Percentiles rank a stretch among this genome's conserved stretches.
phyloP scores from a whole-genome alignment of 768 basidiomycete species.

The Neoboletus brunneissimus region DNA sequence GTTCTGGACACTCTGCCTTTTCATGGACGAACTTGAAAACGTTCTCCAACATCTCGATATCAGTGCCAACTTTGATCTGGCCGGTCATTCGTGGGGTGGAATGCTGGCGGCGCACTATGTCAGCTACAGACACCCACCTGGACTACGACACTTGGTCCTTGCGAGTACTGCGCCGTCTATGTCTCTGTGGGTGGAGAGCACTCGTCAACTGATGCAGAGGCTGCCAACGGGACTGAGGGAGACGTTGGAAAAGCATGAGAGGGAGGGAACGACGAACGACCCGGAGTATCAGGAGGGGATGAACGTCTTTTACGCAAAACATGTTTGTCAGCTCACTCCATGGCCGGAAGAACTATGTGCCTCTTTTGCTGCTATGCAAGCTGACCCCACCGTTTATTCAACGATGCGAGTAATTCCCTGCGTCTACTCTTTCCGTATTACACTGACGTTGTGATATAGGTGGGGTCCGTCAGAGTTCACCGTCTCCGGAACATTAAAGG shows the following conservation, averaged over 20 bases:
- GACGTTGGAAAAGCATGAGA: constrained; percentile 33
- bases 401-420: constrained; percentile 1
- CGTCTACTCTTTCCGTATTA: background rate
- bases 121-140: constrained; percentile 36
- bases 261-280: constrained; percentile 29
- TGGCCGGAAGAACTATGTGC: constrained; percentile 34
- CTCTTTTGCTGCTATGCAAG: constrained; percentile 26
- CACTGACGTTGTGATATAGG: constrained; percentile 5
- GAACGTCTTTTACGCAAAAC: constrained; percentile 31
- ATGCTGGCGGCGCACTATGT: constrained; percentile 46
- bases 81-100: constrained; percentile 61
- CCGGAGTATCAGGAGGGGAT: constrained; percentile 34
- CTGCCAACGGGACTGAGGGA: constrained; percentile 29
- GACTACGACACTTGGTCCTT: constrained; percentile 37
- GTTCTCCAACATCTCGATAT: constrained; percentile 43
- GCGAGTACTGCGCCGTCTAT: constrained; percentile 34
- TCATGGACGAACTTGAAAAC: constrained; percentile 53
- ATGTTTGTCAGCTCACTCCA: constrained; percentile 34
- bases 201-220: constrained; percentile 21
- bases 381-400: constrained; percentile 33
- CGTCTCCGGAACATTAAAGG: constrained; percentile 40
- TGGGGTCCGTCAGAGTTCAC: constrained; percentile 35
- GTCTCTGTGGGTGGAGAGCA: constrained; percentile 27
- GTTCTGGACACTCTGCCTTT: constrained; percentile 49
- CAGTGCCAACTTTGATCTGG: constrained; percentile 39